These are phyloP conservation scores for Rhodocollybia butyracea DNA, from an alignment of 768 basidiomycete genomes.

Conservation along the genomic window DNA sequence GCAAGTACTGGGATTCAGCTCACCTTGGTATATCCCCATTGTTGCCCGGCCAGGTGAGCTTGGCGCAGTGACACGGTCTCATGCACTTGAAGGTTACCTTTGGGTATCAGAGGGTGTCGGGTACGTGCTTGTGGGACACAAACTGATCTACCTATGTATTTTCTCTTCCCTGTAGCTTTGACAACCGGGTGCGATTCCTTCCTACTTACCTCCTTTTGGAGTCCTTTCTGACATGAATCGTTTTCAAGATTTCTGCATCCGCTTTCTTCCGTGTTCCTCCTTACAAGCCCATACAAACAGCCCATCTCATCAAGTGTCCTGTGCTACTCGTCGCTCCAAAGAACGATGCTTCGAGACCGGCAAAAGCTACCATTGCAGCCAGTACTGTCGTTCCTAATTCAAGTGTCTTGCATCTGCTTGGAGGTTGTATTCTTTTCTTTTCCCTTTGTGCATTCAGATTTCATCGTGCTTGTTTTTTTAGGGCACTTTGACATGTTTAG, in stretches of 20 bases:
- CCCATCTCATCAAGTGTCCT: conserved; percentile 16
- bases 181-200: background rate
- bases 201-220: background rate
- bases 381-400: conserved; percentile 8
- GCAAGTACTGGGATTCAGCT: conserved; percentile 19
- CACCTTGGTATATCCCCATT: conserved; percentile 22
- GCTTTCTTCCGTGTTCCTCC: conserved; percentile 14
- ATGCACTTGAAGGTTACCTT: conserved; percentile 17
- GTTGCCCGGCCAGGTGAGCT: conserved; percentile 18
- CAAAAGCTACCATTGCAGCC: conserved; percentile 7
- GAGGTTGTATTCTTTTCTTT: conserved; percentile 13
- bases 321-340: conserved; percentile 17
- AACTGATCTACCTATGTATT: background rate
- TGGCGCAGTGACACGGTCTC: conserved; percentile 15
- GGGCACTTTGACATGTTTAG: conserved; percentile 18
- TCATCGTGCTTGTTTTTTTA: background rate
- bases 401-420: conserved; percentile 13
- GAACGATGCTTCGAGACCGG: conserved; percentile 16
- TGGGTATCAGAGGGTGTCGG: conserved; percentile 8
- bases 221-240: conserved; percentile 9
- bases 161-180: background rate
- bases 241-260: conserved; percentile 13
- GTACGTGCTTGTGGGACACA: background rate
- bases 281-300: conserved; percentile 10
- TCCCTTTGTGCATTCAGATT: background rate